Base-by-base conservation (phyloP, 805 yeast genomes). In the Nematodospora valgi region DNA sequence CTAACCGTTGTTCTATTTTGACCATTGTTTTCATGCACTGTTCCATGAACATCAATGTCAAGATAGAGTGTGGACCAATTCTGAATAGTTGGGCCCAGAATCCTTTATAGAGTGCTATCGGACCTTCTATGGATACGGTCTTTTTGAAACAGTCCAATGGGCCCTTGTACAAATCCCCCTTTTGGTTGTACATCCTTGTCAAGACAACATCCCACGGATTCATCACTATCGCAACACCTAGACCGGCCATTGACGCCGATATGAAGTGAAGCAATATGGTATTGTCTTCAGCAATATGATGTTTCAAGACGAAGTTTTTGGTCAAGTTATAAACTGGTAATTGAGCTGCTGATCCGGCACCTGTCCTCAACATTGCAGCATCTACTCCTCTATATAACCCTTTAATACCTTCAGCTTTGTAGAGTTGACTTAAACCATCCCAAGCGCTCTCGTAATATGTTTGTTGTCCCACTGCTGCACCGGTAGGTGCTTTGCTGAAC, bases 191-290 rank as follows among this genome's bases (percentile, higher is more conserved):
- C 58, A 93, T 82, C 66, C 98, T 78, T 1, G 98, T 93, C 62
- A 93, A 69, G 34, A 93, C 74, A 29, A 93, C 98, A 60, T 93
- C 98, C 78, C 96, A 88, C 11, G 98, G 98, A 58, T 89, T 93
- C 97, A 93, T 91, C 21, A 86, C 95, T 14, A 89, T 69, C 34
- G 94, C 89, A 21, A 93, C 98, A 48, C 96, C 96, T 26, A 88
- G 56, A 29, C 98, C 98, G 6, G 96, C 81, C 44, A 74, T 64
- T 1, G 89, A 78, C 27, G 88, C 77, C 1, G 96, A 77, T 8
- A 73, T 52, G 43, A 91, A 70, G 57, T 88, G 96, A 41, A 85
- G 64, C 2, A 71, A 68, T 15, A 66, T 40, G 2, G 89, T 72
- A 21, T 89, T 86, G 26, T 82, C 83, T 4, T 58, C 56, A 39